phyloP scores from a whole-genome alignment of 2,329 filamentous ascomycete genomes.

The Drechslerella stenobrocha region DNA sequence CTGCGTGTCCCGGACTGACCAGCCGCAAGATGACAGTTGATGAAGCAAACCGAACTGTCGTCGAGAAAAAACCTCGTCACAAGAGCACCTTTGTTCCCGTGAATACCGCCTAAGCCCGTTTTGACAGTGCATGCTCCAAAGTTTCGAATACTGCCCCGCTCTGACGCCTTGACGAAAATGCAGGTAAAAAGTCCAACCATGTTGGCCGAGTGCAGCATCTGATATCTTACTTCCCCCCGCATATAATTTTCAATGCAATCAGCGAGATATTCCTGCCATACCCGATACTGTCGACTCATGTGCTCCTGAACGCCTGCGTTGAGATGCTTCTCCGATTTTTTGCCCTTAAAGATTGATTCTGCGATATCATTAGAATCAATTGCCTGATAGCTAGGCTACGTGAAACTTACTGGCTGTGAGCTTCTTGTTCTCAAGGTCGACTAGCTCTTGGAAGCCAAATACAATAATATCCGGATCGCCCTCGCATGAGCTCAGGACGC shows the following conservation, averaged over 20 bases:
- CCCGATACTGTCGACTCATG: conserved; percentile 96
- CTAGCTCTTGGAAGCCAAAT: conserved; percentile 98
- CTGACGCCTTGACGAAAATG: conserved; percentile 82
- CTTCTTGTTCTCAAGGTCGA: conserved; percentile 95
- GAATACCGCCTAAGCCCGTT: conserved; percentile 89
- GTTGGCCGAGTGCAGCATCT: conserved; percentile 82
- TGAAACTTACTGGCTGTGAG: conserved; percentile 76
- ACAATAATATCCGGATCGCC: conserved; percentile 80
- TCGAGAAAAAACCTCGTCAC: conserved; percentile 90
- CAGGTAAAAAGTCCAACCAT: conserved; percentile 95
- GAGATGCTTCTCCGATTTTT: conserved; percentile 80
- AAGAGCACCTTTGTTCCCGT: conserved; percentile 95
- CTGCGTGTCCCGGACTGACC: conserved; percentile 87
- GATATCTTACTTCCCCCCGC: conserved; percentile 75
- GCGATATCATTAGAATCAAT: conserved; percentile 50
- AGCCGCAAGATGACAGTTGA: conserved; percentile 96
- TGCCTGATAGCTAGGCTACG: not conserved
- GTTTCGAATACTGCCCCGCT: conserved; percentile 75
- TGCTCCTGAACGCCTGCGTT: conserved; percentile 75
- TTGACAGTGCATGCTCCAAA: conserved; percentile 83
- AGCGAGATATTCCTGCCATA: conserved; percentile 89
- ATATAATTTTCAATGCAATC: conserved; percentile 81
- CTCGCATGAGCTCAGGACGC: conserved; percentile 73
- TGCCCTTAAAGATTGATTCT: conserved; percentile 79
- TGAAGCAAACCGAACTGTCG: conserved; percentile 89